Evolutionary conservation across 2,329 filamentous ascomycete species (phyloP).

Genomic region (Penicillium sp.): DNA sequence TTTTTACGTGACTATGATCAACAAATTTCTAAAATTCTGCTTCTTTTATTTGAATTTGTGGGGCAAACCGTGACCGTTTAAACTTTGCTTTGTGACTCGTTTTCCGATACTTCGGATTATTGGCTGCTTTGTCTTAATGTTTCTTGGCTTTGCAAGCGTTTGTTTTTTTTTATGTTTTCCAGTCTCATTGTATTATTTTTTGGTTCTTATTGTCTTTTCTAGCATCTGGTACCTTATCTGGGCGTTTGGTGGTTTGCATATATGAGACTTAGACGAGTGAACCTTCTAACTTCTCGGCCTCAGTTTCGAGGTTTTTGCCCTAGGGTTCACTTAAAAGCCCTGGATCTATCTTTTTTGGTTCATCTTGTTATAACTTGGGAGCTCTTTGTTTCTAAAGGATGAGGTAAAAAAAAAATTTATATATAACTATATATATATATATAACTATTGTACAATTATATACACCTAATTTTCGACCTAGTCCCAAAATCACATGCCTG

Average conservation of each 20-base stretch:
- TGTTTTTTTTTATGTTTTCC: background rate
- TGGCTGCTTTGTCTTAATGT: background rate
- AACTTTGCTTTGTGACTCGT: constrained; percentile 4
- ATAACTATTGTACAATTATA: background rate
- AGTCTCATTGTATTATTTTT: background rate
- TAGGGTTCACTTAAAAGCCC: background rate
- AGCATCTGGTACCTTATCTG: constrained; percentile 15
- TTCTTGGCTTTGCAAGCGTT: background rate
- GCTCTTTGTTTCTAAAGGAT: background rate
- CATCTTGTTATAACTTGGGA: background rate
- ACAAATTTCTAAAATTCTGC: constrained; percentile 1
- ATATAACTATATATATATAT: too few relatives aligned
- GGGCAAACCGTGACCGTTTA: background rate
- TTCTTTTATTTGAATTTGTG: constrained; percentile 1
- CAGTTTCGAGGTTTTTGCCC: background rate
- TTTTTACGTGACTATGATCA: constrained; percentile 20
- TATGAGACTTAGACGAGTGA: background rate
- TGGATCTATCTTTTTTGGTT: background rate
- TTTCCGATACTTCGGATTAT: background rate
- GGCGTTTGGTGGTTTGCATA: background rate
- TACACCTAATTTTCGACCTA: background rate
- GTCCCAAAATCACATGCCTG: constrained; percentile 6
- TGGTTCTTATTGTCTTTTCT: background rate
- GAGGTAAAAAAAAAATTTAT: background rate
- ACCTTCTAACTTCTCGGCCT: background rate